Conservation (phyloP, 208 protist species). For the Zelonia costaricensis region DNA sequence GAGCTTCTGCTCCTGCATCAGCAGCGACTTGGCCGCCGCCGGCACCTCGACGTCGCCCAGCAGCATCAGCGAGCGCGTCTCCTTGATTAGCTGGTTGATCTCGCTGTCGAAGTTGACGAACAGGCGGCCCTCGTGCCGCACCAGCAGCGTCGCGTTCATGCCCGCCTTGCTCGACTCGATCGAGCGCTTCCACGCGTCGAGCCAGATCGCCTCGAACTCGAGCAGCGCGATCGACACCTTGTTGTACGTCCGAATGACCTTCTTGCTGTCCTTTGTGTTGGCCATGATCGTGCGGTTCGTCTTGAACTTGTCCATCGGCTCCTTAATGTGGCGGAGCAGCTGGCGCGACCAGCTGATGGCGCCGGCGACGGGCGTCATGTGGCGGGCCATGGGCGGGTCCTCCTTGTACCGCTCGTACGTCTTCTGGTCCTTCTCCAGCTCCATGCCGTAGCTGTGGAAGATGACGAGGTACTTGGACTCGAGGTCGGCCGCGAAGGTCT, state of each 20-base stretch:
- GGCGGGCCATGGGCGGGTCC: constrained; percentile 93
- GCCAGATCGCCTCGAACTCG: constrained; percentile 97
- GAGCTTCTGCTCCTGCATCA: constrained; percentile 96
- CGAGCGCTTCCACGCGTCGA: constrained; percentile 95
- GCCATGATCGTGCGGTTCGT: constrained; percentile 93
- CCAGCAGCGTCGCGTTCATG: constrained; percentile 96
- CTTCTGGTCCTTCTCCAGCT: constrained; percentile 96
- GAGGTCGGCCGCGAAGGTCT: constrained; percentile 92
- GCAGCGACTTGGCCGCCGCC: constrained; percentile 78
- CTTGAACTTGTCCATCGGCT: constrained; percentile 97
- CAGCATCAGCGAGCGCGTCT: constrained; percentile 94
- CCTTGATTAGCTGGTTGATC: constrained; percentile 97
- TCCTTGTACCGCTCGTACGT: constrained; percentile 96
- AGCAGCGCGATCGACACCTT: constrained; percentile 94
- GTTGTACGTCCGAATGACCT: constrained; percentile 97
- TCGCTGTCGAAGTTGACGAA: constrained; percentile 98
- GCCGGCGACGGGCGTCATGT: constrained; percentile 95
- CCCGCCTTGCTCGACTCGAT: constrained; percentile 93
- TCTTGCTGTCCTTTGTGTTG: constrained; percentile 95
- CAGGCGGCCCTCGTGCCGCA: constrained; percentile 93
- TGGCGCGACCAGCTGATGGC: constrained; percentile 96
- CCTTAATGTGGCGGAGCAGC: constrained; percentile 96
- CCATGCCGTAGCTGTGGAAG: constrained; percentile 96
- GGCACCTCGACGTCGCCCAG: constrained; percentile 94
- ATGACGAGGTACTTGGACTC: constrained; percentile 96